Evolutionary conservation across 257 asterid genomes (phyloP).

Genomic region (Verbena officinalis): DNA sequence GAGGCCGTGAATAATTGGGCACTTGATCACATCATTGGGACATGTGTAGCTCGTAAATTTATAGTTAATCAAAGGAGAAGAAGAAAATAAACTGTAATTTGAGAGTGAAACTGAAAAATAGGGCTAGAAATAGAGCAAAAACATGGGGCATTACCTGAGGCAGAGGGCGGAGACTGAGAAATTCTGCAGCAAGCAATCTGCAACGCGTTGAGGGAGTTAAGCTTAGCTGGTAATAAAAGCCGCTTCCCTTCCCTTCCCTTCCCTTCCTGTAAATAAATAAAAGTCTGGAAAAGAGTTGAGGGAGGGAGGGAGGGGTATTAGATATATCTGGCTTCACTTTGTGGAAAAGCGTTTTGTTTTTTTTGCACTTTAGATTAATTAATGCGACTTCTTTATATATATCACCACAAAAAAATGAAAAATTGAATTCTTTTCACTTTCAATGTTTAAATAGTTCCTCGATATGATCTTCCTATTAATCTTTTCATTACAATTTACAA

Average conservation of each 20-base stretch:
- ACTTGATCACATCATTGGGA: constrained; percentile 5
- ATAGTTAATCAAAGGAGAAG: background rate
- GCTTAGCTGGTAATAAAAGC: background rate
- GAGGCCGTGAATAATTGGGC: background rate
- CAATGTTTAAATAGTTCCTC: too few relatives aligned
- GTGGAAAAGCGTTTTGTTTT: background rate
- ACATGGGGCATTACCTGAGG: background rate
- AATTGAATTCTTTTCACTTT: too few relatives aligned
- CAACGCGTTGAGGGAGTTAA: background rate
- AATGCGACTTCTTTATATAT: too few relatives aligned
- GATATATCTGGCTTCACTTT: too few relatives aligned
- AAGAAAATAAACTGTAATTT: background rate
- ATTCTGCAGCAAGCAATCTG: background rate
- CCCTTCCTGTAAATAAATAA: background rate
- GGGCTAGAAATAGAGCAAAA: background rate
- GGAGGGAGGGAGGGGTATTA: too few relatives aligned
- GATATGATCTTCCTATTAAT: too few relatives aligned
- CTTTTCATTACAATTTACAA: too few relatives aligned
- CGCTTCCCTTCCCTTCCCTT: too few relatives aligned
- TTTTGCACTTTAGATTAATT: too few relatives aligned
- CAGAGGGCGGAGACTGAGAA: background rate
- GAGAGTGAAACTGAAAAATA: background rate
- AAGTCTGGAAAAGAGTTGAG: too few relatives aligned
- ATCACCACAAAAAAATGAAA: too few relatives aligned
- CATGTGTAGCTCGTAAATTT: background rate